phyloP scores from a whole-genome alignment of 257 asterid species.

The Solanum acaule region DNA sequence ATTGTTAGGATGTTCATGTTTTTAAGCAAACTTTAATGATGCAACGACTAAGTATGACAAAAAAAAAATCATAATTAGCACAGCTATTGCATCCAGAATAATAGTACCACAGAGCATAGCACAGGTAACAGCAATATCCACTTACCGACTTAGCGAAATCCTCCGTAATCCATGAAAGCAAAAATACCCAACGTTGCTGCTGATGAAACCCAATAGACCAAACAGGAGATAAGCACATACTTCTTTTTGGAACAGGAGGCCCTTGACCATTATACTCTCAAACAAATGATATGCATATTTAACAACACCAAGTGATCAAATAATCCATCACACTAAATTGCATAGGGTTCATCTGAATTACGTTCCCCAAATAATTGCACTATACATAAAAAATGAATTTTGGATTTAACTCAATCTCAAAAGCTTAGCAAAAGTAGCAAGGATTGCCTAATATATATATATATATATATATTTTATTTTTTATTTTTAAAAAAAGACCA shows the following conservation, averaged over 20 bases:
- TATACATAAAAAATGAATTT: background rate
- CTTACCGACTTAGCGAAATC: background rate
- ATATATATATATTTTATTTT: too few species aligned
- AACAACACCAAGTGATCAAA: background rate
- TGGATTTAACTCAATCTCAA: background rate
- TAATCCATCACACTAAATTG: background rate
- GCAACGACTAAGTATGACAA: background rate
- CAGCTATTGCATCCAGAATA: too few species aligned
- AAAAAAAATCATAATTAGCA: too few species aligned
- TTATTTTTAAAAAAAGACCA: background rate
- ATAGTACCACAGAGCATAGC: background rate
- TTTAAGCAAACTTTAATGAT: background rate
- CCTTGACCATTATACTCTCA: background rate
- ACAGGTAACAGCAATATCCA: background rate
- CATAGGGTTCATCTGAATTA: background rate
- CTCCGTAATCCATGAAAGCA: background rate
- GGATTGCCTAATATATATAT: too few species aligned
- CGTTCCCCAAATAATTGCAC: background rate
- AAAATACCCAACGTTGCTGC: background rate
- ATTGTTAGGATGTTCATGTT: background rate
- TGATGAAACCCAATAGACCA: background rate
- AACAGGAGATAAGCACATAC: background rate
- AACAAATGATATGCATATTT: background rate
- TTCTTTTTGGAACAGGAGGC: background rate
- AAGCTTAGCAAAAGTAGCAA: background rate